A percentile compares a stretch with the other conserved stretches of the same genome.
These are phyloP conservation scores for Lasiodiplodia gonubiensis DNA, from an alignment of 2,329 filamentous ascomycete genomes.

Conservation along the genomic window DNA sequence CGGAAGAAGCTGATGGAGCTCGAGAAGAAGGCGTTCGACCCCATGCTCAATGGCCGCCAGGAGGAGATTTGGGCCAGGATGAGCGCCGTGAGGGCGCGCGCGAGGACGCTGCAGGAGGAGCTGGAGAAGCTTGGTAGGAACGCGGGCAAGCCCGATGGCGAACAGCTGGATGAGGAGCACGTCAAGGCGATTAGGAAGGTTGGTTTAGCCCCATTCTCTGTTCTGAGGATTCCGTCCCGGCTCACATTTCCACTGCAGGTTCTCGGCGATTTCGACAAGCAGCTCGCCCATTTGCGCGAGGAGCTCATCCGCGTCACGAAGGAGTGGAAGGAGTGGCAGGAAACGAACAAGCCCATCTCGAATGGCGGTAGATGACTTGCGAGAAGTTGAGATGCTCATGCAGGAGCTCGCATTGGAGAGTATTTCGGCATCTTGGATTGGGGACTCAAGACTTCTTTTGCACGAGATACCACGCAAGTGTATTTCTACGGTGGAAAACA, in stretches of 20 bases:
- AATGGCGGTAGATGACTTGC: constrained; percentile 19
- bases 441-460: constrained; percentile 11
- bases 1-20: constrained; percentile 72
- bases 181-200: constrained; percentile 78
- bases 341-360: constrained; percentile 26
- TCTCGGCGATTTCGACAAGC: constrained; percentile 80
- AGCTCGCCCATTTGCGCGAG: constrained; percentile 75
- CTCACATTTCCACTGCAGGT: constrained; percentile 59
- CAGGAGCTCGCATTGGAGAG: constrained; percentile 11
- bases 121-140: constrained; percentile 68
- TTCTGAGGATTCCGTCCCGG: not conserved
- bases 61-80: constrained; percentile 87
- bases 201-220: constrained; percentile 36
- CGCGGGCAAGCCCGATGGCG: constrained; percentile 54
- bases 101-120: constrained; percentile 74
- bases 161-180: constrained; percentile 70
- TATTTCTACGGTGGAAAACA: constrained; percentile 22
- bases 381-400: not conserved
- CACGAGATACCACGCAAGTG: constrained; percentile 26
- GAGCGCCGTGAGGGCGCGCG: constrained; percentile 74
- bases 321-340: constrained; percentile 64
- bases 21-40: constrained; percentile 74
- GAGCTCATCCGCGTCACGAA: constrained; percentile 64
- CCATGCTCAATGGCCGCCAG: constrained; percentile 73
- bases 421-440: constrained; percentile 15